Conservation (phyloP, 257 asterid species). For the Solanum sejunctum region DNA sequence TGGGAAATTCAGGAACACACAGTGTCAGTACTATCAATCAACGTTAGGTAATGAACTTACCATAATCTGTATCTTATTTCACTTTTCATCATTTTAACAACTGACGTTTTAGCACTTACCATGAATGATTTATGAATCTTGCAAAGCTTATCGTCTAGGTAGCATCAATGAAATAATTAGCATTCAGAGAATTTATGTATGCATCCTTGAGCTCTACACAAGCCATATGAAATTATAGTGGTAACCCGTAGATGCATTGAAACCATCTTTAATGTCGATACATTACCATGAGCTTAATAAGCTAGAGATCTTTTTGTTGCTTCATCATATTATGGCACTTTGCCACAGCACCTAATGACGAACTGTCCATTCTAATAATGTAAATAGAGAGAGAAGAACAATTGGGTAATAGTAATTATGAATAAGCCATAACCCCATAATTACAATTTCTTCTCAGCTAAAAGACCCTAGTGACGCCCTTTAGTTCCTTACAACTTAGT, state of each 20-base stretch:
- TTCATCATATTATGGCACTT: too few relatives aligned
- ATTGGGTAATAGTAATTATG: too few relatives aligned
- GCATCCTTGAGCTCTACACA: conserved; percentile 67
- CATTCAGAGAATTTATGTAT: conserved; percentile 58
- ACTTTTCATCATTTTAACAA: not conserved
- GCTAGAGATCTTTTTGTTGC: conserved; percentile 30
- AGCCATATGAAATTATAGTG: not conserved
- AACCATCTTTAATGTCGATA: conserved; percentile 3
- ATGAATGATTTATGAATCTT: too few relatives aligned
- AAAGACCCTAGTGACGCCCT: too few relatives aligned
- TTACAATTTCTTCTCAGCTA: too few relatives aligned
- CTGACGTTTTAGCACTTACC: conserved; percentile 25
- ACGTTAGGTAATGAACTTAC: not conserved
- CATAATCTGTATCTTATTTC: not conserved
- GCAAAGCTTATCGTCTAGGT: conserved; percentile 80
- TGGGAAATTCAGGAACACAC: conserved; percentile 20
- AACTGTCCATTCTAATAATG: too few relatives aligned
- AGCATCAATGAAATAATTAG: conserved; percentile 69
- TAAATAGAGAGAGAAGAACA: too few relatives aligned
- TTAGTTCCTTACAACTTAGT: too few relatives aligned
- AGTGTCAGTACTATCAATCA: not conserved
- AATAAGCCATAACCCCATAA: too few relatives aligned
- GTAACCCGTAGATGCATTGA: conserved; percentile 2
- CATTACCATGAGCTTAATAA: conserved; percentile 68
- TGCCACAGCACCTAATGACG: too few relatives aligned